Evolutionary conservation across 768 basidiomycete species (phyloP).

Genomic region (Obba rivulosa): DNA sequence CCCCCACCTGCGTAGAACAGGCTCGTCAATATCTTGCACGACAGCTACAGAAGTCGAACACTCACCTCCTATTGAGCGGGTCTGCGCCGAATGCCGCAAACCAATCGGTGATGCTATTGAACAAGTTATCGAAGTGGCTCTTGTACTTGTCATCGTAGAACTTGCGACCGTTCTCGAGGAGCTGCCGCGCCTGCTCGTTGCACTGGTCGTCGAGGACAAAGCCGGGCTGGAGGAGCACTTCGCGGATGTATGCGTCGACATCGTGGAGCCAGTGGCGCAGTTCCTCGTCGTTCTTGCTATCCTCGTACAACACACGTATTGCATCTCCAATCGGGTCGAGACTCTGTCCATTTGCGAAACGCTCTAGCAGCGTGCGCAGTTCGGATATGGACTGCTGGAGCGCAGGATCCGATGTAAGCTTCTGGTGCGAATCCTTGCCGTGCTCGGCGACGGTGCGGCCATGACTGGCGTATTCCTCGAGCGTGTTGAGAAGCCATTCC

Average conservation of each 20-base stretch:
- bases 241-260: slow-evolving; percentile 57
- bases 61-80: slow-evolving; percentile 58
- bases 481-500: slow-evolving; percentile 59
- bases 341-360: slow-evolving; percentile 75
- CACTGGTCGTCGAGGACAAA: slow-evolving; percentile 78
- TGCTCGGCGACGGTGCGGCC: slow-evolving; percentile 25
- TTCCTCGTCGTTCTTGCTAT: slow-evolving; percentile 67
- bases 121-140: slow-evolving; percentile 74
- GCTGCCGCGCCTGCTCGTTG: slow-evolving; percentile 50
- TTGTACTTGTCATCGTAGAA: slow-evolving; percentile 79
- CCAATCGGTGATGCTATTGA: slow-evolving; percentile 65
- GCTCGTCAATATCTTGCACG: neutral
- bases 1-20: slow-evolving; percentile 62
- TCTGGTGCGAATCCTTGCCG: slow-evolving; percentile 16
- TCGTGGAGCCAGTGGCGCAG: slow-evolving; percentile 68
- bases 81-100: slow-evolving; percentile 83
- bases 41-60: neutral
- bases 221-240: slow-evolving; percentile 75
- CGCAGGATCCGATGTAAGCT: slow-evolving; percentile 41
- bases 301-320: slow-evolving; percentile 66
- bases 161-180: slow-evolving; percentile 64
- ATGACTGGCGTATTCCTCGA: slow-evolving; percentile 54
- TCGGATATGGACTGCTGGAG: slow-evolving; percentile 55
- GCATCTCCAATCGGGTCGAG: slow-evolving; percentile 68
- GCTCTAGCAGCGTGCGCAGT: slow-evolving; percentile 79